Conservation (phyloP, 192 early-diverging fungal genomes). For the Gryganskiella cystojenkinii region DNA sequence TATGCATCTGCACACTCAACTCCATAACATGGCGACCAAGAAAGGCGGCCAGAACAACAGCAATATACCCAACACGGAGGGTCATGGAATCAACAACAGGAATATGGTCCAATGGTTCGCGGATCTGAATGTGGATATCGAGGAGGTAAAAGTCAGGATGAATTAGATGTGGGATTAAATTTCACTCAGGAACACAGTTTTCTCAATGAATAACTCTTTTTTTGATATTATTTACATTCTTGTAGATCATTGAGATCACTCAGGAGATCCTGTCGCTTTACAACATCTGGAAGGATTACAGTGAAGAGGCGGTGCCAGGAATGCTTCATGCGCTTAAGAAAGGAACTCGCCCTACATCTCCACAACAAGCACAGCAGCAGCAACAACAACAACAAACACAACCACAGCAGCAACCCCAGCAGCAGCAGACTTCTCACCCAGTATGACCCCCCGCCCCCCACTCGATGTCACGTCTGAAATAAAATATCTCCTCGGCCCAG, state of each 20-base stretch:
- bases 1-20: slow-evolving; percentile 28
- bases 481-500: no score
- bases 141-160: slow-evolving; percentile 61
- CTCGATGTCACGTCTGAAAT: no score
- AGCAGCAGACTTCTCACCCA: no score
- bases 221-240: background rate
- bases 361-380: background rate
- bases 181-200: background rate
- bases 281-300: slow-evolving; percentile 72
- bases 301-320: slow-evolving; percentile 65
- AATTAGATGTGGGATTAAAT: no score
- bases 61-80: slow-evolving; percentile 18
- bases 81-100: slow-evolving; percentile 54
- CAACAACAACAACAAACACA: background rate
- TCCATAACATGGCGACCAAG: slow-evolving; percentile 38
- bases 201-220: background rate
- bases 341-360: slow-evolving; percentile 4
- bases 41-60: slow-evolving; percentile 6
- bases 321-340: slow-evolving; percentile 56
- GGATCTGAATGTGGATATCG: slow-evolving; percentile 82
- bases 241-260: slow-evolving; percentile 74
- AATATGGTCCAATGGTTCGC: slow-evolving; percentile 86
- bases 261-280: slow-evolving; percentile 82
- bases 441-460: no score
- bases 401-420: no score